These are phyloP conservation scores for Echria macrotheca DNA, from an alignment of 495 filamentous ascomycete species.

Conservation along the genomic window DNA sequence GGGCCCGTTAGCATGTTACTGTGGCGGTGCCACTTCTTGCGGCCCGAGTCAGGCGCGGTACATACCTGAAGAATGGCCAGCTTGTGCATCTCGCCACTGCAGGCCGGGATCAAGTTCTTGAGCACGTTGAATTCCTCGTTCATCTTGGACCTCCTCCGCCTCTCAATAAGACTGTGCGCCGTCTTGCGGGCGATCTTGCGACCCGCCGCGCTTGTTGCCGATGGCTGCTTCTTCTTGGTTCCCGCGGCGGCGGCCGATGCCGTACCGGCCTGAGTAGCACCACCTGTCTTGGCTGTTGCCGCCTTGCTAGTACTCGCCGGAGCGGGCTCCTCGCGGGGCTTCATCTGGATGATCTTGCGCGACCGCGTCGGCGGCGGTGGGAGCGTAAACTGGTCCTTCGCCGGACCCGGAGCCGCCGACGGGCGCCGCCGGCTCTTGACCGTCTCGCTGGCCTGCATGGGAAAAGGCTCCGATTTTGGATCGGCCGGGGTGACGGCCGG, in stretches of 20 bases:
- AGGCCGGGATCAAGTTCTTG: slow-evolving; percentile 95
- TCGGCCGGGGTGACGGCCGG: slow-evolving; percentile 56
- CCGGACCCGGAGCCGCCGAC: slow-evolving; percentile 42
- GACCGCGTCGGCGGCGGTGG: slow-evolving; percentile 89
- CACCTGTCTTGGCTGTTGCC: not conserved
- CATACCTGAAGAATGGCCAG: slow-evolving; percentile 88
- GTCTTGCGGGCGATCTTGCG: slow-evolving; percentile 94
- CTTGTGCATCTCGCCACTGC: slow-evolving; percentile 94
- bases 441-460: slow-evolving; percentile 45
- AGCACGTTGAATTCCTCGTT: slow-evolving; percentile 95
- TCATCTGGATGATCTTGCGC: slow-evolving; percentile 98
- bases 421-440: slow-evolving; percentile 56
- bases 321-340: slow-evolving; percentile 50
- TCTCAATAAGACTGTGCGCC: slow-evolving; percentile 91
- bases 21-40: no score
- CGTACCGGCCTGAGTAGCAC: slow-evolving; percentile 20
- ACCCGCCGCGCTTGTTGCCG: slow-evolving; percentile 71
- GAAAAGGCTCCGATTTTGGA: slow-evolving; percentile 34
- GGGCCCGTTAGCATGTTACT: not conserved
- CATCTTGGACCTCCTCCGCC: slow-evolving; percentile 90
- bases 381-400: slow-evolving; percentile 64
- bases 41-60: not conserved
- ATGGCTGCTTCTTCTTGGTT: slow-evolving; percentile 63
- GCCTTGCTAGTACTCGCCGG: slow-evolving; percentile 17
- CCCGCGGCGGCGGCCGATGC: slow-evolving; percentile 32